These are phyloP conservation scores for Crassisporium funariophilum DNA, from an alignment of 768 basidiomycete species.

Conservation along the genomic window DNA sequence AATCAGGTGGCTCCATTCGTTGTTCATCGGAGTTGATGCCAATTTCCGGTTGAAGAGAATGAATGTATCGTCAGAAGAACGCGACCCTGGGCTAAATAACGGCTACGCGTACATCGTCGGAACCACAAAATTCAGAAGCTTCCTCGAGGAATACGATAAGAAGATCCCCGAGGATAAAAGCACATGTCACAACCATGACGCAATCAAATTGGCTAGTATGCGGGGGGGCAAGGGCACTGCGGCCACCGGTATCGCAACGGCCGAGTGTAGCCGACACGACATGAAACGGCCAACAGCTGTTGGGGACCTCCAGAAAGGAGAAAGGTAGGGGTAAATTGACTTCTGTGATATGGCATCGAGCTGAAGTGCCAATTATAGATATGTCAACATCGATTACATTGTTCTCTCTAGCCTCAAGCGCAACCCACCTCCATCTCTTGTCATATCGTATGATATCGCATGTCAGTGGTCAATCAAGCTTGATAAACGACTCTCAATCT, in stretches of 20 bases:
- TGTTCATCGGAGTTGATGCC: slow-evolving; percentile 30
- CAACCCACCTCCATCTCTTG: slow-evolving; percentile 4
- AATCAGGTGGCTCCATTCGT: slow-evolving; percentile 31
- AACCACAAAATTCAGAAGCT: slow-evolving; percentile 15
- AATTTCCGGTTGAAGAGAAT: slow-evolving; percentile 33
- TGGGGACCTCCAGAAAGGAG: slow-evolving; percentile 37
- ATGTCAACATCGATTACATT: slow-evolving; percentile 33
- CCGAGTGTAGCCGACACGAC: slow-evolving; percentile 33
- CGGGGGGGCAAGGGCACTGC: slow-evolving; percentile 20
- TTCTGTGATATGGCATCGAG: neutral
- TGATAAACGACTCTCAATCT: neutral
- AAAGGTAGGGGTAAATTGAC: slow-evolving; percentile 21
- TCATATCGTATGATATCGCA: slow-evolving; percentile 33
- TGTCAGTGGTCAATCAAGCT: slow-evolving; percentile 24
- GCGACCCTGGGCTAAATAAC: slow-evolving; percentile 28
- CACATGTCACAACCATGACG: slow-evolving; percentile 23
- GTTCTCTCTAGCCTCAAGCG: slow-evolving; percentile 12
- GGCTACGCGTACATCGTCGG: slow-evolving; percentile 31
- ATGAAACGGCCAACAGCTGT: slow-evolving; percentile 27
- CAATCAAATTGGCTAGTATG: slow-evolving; percentile 22
- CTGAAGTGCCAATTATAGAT: slow-evolving; percentile 15
- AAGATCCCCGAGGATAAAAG: slow-evolving; percentile 21
- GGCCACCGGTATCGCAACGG: slow-evolving; percentile 29
- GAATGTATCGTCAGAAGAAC: slow-evolving; percentile 23
- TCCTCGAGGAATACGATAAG: slow-evolving; percentile 16